These are phyloP conservation scores for Sporormia fimetaria DNA, from an alignment of 495 filamentous ascomycete genomes.

Conservation along the genomic window DNA sequence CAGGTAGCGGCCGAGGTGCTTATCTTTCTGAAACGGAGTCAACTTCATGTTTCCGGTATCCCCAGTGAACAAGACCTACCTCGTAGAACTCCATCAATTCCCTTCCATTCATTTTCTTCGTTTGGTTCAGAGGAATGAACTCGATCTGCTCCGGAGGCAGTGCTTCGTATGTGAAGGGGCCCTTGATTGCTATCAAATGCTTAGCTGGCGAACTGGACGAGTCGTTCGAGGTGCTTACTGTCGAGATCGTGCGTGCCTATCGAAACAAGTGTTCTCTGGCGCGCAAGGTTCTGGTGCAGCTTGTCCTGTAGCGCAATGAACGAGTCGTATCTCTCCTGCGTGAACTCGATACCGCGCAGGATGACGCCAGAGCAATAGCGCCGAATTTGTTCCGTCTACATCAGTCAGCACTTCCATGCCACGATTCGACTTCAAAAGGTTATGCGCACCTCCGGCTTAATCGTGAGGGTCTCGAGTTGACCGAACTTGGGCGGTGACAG, in stretches of 20 bases:
- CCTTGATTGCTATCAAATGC: conserved; percentile 48
- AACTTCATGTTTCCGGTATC: background rate
- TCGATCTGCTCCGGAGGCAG: conserved; percentile 82
- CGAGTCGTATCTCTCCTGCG: conserved; percentile 78
- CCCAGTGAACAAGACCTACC: no score
- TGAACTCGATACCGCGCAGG: conserved; percentile 82
- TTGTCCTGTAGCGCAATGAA: conserved; percentile 98
- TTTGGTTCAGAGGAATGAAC: conserved; percentile 85
- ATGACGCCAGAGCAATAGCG: conserved; percentile 82
- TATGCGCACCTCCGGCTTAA: conserved; percentile 52
- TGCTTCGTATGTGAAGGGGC: conserved; percentile 94
- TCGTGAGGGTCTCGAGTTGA: conserved; percentile 65
- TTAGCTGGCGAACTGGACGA: conserved; percentile 1
- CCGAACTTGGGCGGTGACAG: conserved; percentile 58
- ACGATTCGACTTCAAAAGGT: background rate
- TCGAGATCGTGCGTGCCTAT: conserved; percentile 97
- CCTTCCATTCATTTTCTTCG: conserved; percentile 70
- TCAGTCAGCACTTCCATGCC: conserved; percentile 7
- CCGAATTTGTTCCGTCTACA: conserved; percentile 61
- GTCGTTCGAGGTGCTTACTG: conserved; percentile 31
- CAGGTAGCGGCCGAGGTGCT: conserved; percentile 67
- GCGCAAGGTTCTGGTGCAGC: conserved; percentile 89
- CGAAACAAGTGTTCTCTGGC: conserved; percentile 82
- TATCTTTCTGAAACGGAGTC: conserved; percentile 52
- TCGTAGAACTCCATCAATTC: conserved; percentile 94